Base-by-base conservation (phyloP, 2,329 filamentous ascomycete species). In the Trichoderma harzianum region DNA sequence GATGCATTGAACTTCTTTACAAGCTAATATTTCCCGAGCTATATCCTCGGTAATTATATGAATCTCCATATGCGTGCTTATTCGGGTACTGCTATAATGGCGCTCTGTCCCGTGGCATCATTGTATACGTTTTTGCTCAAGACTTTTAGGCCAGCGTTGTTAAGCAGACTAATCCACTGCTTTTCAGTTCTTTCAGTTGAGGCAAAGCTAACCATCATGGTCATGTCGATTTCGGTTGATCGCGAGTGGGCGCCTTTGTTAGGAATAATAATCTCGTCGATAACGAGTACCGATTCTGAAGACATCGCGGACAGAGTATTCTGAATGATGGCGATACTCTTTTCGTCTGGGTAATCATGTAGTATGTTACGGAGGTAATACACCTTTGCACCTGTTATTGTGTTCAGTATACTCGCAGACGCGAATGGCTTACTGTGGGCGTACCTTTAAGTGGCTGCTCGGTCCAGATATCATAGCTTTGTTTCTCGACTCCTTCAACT, bases 311-410 rank as follows among this genome's bases (percentile, higher is more conserved):
- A 53, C 0, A 72, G 11, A 26, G 76, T 73, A 10, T 74, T 43
- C 32, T 71, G 32, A 7, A 78, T 69, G 24, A 78, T 79, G 24
- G 66, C 39, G 39, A 76, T 66, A 64, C 76, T 77, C 11, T 73
- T 74, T 51, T 73, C 74, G 53, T 77, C 76, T 32, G 76, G 72
- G 39, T 77, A 72, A 53, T 79, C 76, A 70, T 78, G 78, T 66
- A 79, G 51, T 21, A 79, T 76, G n/a, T 77, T 74, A 32, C 77
- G 76, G 51, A 78, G 77, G 67, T 78, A 78, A 65, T 78, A 78
- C 6, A 76, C 75, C 3, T 73, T 72, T 5, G 75, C 77, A 65
- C 67, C 76, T 77, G 24, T n/a, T 12, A 26, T 34, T 14, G 7
- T 30, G 16, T 32, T 60, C 60, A 51, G 47, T 24, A 53, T 24